Base-by-base conservation (phyloP, 1,139 yeast genomes). In the Suhomyces bokatorum region DNA sequence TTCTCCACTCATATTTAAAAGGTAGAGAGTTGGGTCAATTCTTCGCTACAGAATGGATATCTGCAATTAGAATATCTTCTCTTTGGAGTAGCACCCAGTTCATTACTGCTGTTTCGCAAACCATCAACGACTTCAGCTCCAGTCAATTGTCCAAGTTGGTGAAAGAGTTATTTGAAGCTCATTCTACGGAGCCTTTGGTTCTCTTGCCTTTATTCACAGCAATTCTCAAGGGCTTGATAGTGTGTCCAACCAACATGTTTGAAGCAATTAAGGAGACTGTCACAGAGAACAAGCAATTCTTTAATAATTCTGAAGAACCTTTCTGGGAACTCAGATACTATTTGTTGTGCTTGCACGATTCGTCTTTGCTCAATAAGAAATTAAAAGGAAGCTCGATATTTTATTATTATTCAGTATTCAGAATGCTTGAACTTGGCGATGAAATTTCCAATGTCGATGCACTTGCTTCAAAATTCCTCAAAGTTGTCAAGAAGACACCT, bases 21-120 rank as follows among this genome's bases (percentile, higher is more conserved):
- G 84, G 84, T 6, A 77, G 95, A 67, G 89, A 84, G 43, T 66
- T 81, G 35, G 64, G 63, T 9, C 61, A 63, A 4, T 85, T 85
- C 51, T 67, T 81, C 40, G 60, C 64, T 4, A 48, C 54, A 0
- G 59, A 71, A 12, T 83, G 87, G 85, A 63, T 67, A 12, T 43
- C 54, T 2, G 65, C 73, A 5, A 63, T 74, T 11, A 41, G 56
- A 3, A 46, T 52, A 4, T 52, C 58, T 17, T 39, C 44, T 3
- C 44, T 58, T 34, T 68, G 77, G 67, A 52, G 47, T 9, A 57
- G 67, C 2, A 51, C 54, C 3, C 57, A 55, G 2, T 70, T 78
- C 37, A 53, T 72, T 0, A 50, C 57, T 2, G 49, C 62, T 4
- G 71, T 82, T 2, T 61, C 87, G 0, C 51, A 57, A 2, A 61